phyloP scores from a whole-genome alignment of 257 asterid genomes.

The Capsicum chinense region DNA sequence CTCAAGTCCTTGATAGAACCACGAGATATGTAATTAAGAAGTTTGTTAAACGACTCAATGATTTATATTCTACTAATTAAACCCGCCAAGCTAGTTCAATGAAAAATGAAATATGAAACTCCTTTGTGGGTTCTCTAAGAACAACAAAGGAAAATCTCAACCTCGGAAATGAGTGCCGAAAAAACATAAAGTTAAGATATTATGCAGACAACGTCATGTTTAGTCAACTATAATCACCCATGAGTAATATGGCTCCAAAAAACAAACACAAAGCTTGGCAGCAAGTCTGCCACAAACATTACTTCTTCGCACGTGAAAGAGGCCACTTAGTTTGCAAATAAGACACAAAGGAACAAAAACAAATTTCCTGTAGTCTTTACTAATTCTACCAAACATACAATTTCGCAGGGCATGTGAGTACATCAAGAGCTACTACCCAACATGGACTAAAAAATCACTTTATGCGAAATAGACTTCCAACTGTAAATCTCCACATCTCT shows the following conservation, averaged over 20 bases:
- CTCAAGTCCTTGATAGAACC: no score
- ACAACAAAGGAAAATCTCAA: neutral
- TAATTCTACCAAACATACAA: neutral
- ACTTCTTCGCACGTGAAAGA: neutral
- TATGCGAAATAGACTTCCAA: neutral
- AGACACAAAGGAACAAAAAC: neutral
- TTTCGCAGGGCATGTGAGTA: neutral
- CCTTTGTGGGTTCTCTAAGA: neutral
- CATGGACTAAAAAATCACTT: neutral
- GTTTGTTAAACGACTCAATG: neutral
- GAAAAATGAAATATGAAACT: neutral
- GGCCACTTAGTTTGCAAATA: neutral
- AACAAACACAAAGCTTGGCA: neutral
- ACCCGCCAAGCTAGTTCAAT: neutral
- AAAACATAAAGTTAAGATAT: neutral
- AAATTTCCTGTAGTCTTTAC: neutral
- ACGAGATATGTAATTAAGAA: neutral
- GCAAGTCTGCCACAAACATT: neutral
- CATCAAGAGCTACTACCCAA: neutral
- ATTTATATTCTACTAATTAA: neutral
- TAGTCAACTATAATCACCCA: slow-evolving; percentile 4
- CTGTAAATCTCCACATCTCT: neutral
- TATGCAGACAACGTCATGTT: neutral
- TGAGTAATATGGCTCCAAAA: neutral
- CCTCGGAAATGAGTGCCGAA: neutral